Evolutionary conservation across 2,329 filamentous ascomycete species (phyloP), one percentile per base, ranked within the genome.

Genomic region (Dothiorella sarmentorum): DNA sequence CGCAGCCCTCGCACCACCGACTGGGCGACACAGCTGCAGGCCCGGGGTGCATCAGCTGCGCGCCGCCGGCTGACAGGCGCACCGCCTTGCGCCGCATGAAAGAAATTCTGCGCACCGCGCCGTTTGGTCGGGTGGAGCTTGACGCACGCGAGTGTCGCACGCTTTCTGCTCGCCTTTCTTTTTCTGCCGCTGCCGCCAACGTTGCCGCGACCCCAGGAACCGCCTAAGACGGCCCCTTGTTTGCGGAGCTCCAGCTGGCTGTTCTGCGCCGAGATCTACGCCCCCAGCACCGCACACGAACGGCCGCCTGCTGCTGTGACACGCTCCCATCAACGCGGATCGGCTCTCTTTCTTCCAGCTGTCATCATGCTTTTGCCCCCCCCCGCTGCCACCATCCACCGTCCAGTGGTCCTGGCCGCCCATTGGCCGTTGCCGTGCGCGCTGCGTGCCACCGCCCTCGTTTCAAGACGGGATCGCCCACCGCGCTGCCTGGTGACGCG

Each of bases 381-480:
- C 31, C 47, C 47, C 47, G 47, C 47, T 51, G 47, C 47, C 31
- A 37, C 47, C 47, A 31, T 26, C 47, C 26, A 17, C 26, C n/a
- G n/a, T n/a, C n/a, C n/a, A n/a, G n/a, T n/a, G 26, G 26, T 10
- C 29, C 20, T 37, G 31, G 31, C 9, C 33, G 15, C 22, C 49
- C 49, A 53, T 53, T 53, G 49, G 49, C 49, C 49, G n/a, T n/a
- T n/a, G n/a, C n/a, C 9, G 7, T n/a, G 15, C 15, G 49, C 17
- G 49, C 49, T 38, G 49, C 49, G 49, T 53, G 49, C 49, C 49
- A 40, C 49, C 35, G 49, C 49, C 49, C 49, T 53, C 49, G 49
- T 53, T 53, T 53, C 49, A 53, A 53, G 49, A 35, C 49, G 49
- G 49, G 49, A 53, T 53, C 49, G 35, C 18, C 49, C 49, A 53